A percentile compares a stretch with the other conserved stretches of the same genome.
Evolutionary conservation across 768 basidiomycete genomes (phyloP).

Genomic region (Rhizopogon vinicolor): DNA sequence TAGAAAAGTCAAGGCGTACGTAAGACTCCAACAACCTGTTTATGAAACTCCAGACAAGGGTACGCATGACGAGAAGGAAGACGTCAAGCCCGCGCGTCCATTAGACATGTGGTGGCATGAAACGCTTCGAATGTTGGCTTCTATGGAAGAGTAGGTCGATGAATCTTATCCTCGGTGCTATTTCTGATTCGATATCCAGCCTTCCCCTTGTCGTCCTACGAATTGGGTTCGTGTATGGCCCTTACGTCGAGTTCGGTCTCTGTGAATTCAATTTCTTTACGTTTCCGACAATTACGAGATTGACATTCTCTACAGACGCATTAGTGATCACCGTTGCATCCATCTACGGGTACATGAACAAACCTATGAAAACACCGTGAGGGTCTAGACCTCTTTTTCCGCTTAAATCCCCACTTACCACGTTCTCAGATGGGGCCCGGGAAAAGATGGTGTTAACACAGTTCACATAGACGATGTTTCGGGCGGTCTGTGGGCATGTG

Average conservation of each 20-base stretch:
- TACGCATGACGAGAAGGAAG: conserved; percentile 65
- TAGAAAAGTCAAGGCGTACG: conserved; percentile 73
- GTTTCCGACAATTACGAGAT: conserved; percentile 10
- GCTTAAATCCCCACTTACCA: conserved; percentile 6
- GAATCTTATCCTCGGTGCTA: not conserved
- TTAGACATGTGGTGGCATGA: conserved; percentile 90
- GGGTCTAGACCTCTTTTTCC: conserved; percentile 17
- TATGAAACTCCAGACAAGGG: conserved; percentile 72
- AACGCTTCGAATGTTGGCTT: conserved; percentile 66
- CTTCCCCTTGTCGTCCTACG: conserved; percentile 79
- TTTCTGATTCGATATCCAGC: conserved; percentile 33
- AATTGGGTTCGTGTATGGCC: conserved; percentile 74
- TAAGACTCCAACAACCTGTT: conserved; percentile 73
- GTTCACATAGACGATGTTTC: conserved; percentile 78
- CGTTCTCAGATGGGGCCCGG: conserved; percentile 65
- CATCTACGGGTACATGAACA: conserved; percentile 77
- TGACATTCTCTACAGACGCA: conserved; percentile 42
- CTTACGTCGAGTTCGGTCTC: conserved; percentile 69
- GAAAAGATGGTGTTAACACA: conserved; percentile 70
- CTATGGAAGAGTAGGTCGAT: conserved; percentile 59
- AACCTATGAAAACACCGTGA: conserved; percentile 83
- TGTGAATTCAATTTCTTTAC: conserved; percentile 32
- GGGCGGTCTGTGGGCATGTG: conserved; percentile 71
- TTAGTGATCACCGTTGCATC: conserved; percentile 70
- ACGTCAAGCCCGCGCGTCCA: conserved; percentile 63